These are phyloP conservation scores for Lachancea nothofagi DNA, from an alignment of 805 yeast genomes.

Conservation along the genomic window DNA sequence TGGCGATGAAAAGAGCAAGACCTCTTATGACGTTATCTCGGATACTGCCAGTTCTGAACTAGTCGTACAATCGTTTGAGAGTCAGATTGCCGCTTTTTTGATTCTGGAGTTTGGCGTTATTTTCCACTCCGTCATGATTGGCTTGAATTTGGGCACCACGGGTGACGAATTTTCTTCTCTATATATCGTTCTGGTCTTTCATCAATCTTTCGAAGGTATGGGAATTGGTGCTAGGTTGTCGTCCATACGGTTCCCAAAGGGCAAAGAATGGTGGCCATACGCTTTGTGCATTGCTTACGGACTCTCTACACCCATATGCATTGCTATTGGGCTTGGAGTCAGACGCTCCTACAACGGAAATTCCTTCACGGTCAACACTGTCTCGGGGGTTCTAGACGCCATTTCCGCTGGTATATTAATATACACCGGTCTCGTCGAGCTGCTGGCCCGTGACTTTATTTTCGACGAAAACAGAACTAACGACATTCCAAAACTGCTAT, in stretches of 20 bases:
- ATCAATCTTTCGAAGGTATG: slow-evolving; percentile 74
- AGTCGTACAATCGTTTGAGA: not conserved
- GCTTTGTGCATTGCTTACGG: slow-evolving; percentile 45
- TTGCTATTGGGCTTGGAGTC: slow-evolving; percentile 73
- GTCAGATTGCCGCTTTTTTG: slow-evolving; percentile 42
- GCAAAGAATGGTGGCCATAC: slow-evolving; percentile 38
- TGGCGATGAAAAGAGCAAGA: not conserved
- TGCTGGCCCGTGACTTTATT: slow-evolving; percentile 68
- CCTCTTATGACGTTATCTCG: slow-evolving; percentile 4
- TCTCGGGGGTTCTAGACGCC: slow-evolving; percentile 62
- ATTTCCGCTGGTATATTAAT: slow-evolving; percentile 67
- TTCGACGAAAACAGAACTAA: slow-evolving; percentile 38
- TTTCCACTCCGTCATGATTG: slow-evolving; percentile 72
- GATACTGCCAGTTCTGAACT: not conserved
- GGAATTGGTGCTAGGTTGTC: slow-evolving; percentile 72
- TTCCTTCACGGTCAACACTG: slow-evolving; percentile 48
- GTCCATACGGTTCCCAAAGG: slow-evolving; percentile 48
- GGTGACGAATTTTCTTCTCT: slow-evolving; percentile 61
- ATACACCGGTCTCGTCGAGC: slow-evolving; percentile 69
- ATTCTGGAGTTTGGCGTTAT: slow-evolving; percentile 67
- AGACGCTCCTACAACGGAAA: slow-evolving; percentile 51
- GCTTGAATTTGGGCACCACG: slow-evolving; percentile 58
- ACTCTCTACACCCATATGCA: slow-evolving; percentile 60
- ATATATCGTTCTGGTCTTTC: slow-evolving; percentile 63
- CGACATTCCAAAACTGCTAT: slow-evolving; percentile 37